phyloP scores from a whole-genome alignment of 805 yeast species.

The Yarrowia hollandica region DNA sequence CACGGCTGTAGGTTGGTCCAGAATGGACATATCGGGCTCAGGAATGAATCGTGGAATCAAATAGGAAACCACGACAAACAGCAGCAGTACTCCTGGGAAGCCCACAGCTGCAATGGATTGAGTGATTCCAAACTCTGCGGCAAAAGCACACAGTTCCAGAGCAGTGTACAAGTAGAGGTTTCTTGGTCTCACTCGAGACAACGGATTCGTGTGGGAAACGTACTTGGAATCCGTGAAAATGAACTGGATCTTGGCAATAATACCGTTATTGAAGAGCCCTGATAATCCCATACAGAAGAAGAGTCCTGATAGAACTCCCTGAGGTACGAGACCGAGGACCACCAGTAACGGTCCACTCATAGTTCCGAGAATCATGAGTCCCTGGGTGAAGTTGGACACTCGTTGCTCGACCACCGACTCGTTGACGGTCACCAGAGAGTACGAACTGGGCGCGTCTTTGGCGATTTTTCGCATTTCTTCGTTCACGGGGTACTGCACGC shows the following conservation, averaged over 20 bases:
- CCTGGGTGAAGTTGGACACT: conserved; percentile 80
- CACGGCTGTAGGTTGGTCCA: conserved; percentile 60
- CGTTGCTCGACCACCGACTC: conserved; percentile 83
- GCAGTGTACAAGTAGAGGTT: conserved; percentile 54
- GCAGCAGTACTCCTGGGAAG: conserved; percentile 79
- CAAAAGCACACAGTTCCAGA: conserved; percentile 66
- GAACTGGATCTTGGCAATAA: conserved; percentile 62
- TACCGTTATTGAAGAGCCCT: conserved; percentile 67
- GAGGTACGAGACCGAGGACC: conserved; percentile 83
- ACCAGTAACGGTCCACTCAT: conserved; percentile 86
- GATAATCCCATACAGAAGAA: conserved; percentile 91
- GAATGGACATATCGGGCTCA: conserved; percentile 53
- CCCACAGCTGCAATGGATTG: conserved; percentile 90
- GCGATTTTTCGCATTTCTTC: conserved; percentile 27
- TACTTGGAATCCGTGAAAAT: conserved; percentile 57
- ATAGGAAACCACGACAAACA: conserved; percentile 62
- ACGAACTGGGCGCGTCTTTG: conserved; percentile 20
- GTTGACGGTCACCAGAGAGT: conserved; percentile 36
- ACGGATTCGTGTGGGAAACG: conserved; percentile 42
- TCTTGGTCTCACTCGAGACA: conserved; percentile 41
- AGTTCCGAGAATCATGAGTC: conserved; percentile 76
- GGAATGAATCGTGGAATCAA: conserved; percentile 66
- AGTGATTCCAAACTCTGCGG: conserved; percentile 80
- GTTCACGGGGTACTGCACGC: not conserved
- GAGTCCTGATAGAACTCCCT: conserved; percentile 87